phyloP scores from a whole-genome alignment of 331 rosid species.

The Rhamnella rubrinervis region DNA sequence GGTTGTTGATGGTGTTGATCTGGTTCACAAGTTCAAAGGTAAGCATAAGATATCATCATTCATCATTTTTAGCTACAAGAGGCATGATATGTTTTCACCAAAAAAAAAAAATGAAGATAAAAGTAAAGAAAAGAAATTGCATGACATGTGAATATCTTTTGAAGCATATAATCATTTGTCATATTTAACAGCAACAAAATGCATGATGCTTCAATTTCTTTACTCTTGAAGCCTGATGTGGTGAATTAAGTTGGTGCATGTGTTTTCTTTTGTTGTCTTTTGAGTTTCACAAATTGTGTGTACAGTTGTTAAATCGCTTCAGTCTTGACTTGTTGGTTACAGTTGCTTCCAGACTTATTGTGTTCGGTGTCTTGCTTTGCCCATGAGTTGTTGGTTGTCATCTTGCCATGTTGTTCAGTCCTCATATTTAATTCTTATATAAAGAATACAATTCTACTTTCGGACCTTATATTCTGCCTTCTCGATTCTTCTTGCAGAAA shows the following conservation, averaged over 20 bases:
- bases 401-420: no score
- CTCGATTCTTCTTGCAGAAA: no score
- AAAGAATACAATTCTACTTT: not conserved
- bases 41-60: constrained; percentile 10
- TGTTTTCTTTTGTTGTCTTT: no score
- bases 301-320: no score
- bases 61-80: constrained; percentile 1
- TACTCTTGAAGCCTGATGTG: not conserved
- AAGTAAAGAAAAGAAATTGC: not conserved
- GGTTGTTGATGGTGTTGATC: constrained; percentile 80
- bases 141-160: no score
- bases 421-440: not conserved
- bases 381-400: no score
- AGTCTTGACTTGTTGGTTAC: no score
- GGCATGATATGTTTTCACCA: not conserved
- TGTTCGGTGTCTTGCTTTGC: no score
- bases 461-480: not conserved
- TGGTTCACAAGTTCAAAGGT: constrained; percentile 97
- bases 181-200: not conserved
- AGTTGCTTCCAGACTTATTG: no score
- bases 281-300: no score
- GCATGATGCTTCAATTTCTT: not conserved
- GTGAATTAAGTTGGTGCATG: no score
- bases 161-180: not conserved
- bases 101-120: no score